Evolutionary conservation across 768 basidiomycete species (phyloP).

Genomic region (Russula brevipes): DNA sequence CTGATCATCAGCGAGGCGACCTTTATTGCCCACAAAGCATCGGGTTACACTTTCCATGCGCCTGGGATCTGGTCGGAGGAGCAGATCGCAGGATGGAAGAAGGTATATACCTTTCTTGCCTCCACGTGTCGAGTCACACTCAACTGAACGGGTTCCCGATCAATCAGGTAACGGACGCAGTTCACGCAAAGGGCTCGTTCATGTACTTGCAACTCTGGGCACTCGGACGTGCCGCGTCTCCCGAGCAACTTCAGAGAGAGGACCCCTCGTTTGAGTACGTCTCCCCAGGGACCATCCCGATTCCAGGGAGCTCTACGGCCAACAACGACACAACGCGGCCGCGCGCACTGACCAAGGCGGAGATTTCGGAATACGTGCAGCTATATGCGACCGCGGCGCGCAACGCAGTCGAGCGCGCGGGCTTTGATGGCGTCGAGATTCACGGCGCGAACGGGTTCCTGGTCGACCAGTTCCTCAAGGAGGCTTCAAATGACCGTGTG

Average conservation of each 20-base stretch:
- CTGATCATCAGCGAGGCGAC: conserved; percentile 49
- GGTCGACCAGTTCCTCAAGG: conserved; percentile 41
- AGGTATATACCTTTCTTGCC: conserved; percentile 30
- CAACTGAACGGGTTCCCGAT: background rate
- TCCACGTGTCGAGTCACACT: background rate
- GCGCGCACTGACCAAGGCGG: conserved; percentile 31
- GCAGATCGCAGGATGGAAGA: conserved; percentile 52
- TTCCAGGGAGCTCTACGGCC: background rate
- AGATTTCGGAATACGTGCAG: conserved; percentile 32
- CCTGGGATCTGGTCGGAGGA: conserved; percentile 31
- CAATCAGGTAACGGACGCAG: conserved; percentile 30
- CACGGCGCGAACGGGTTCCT: conserved; percentile 34
- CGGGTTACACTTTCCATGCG: conserved; percentile 34
- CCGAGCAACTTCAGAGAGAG: conserved; percentile 30
- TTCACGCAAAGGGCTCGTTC: conserved; percentile 29
- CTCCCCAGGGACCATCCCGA: conserved; percentile 28
- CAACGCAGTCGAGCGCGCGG: background rate
- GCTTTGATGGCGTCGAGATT: conserved; percentile 32
- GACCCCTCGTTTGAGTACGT: conserved; percentile 27
- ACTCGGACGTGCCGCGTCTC: conserved; percentile 2
- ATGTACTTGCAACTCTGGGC: too few species aligned
- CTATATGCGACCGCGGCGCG: conserved; percentile 14
- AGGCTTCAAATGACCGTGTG: conserved; percentile 37
- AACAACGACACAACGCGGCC: background rate
- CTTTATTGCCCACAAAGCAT: conserved; percentile 47